Base-by-base conservation (phyloP, 306 rosid genomes). In the Albizia julibrissin region DNA sequence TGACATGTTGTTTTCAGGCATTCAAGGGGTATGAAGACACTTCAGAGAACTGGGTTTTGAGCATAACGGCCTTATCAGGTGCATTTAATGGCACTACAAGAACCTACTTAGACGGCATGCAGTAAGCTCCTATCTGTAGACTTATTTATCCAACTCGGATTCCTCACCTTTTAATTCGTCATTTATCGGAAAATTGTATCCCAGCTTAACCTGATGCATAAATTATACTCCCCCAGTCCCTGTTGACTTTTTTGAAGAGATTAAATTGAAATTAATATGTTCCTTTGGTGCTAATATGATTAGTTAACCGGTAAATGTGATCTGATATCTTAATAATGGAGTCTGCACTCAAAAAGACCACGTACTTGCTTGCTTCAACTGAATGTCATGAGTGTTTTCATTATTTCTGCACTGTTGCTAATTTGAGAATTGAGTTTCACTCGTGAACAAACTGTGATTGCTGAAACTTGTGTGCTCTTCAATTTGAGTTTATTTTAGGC, bases 11-110 rank as follows among this genome's bases (percentile, higher is more conserved):
- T 75, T 64, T 85, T 71, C 88, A 95, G 99, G 91, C 90, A 74
- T 96, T 96, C 79, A 81, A 84, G 82, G 98, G 97, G n/a, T 69
- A 87, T 76, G 97, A 95, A 84, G 69, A 87, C 87, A 93, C 92
- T 29, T 84, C 94, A 2, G 98, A 90, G 79, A 92, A 93, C 29
- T 96, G 98, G 99, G 93, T 96, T 11, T 59, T 89, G 72, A 93
- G 99, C 85, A 43, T 96, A 76, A 88, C 99, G 0, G 86, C 97
- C 64, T 89, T 96, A 81, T 96, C 99, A 0, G 99, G 99, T 70
- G 98, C 98, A 21, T 96, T 96, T 87, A 96, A 96, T 87, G 99
- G 99, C 83, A 96, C 98, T 39, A 96, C 99, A 24, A 93, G 99
- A 84, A 59, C 98, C 81, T 96, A 96, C 88, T 65, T 91, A 24